A percentile compares a stretch with the other conserved stretches of the same genome.
phyloP scores from a whole-genome alignment of 1,139 yeast genomes.

The Keqinozyma sinolaborantium region DNA sequence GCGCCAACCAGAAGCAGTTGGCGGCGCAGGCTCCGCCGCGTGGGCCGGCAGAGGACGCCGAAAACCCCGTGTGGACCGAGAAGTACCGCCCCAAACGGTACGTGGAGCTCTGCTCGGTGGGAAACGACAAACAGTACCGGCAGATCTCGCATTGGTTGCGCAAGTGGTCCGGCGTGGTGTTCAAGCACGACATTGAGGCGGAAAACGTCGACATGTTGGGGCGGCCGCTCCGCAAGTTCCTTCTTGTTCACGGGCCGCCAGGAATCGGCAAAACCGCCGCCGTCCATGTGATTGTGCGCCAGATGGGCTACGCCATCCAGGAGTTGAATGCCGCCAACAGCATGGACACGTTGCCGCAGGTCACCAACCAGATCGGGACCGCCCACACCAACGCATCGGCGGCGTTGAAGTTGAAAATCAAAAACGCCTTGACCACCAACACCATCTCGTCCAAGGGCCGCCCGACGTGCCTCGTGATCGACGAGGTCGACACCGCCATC shows the following conservation, averaged over 20 bases:
- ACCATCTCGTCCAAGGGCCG: slow-evolving; percentile 38
- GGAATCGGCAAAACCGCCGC: slow-evolving; percentile 95
- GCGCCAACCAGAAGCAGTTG: slow-evolving; percentile 15
- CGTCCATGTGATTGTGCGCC: slow-evolving; percentile 80
- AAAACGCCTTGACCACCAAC: slow-evolving; percentile 66
- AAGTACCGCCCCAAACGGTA: slow-evolving; percentile 78
- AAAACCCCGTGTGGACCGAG: slow-evolving; percentile 48
- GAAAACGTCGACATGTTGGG: slow-evolving; percentile 51
- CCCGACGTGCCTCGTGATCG: slow-evolving; percentile 81
- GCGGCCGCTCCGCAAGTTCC: slow-evolving; percentile 67
- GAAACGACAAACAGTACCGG: slow-evolving; percentile 80
- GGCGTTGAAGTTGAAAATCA: slow-evolving; percentile 49
- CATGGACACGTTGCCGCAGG: slow-evolving; percentile 34
- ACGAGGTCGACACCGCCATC: slow-evolving; percentile 88
- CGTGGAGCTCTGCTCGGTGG: slow-evolving; percentile 60
- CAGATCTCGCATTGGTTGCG: slow-evolving; percentile 72
- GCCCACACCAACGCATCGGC: slow-evolving; percentile 18
- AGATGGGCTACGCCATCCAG: slow-evolving; percentile 74
- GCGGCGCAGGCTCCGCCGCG: slow-evolving; percentile 1
- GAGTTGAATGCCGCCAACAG: slow-evolving; percentile 90
- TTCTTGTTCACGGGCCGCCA: slow-evolving; percentile 87
- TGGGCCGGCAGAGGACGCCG: background rate
- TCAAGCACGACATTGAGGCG: slow-evolving; percentile 30
- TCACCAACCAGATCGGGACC: slow-evolving; percentile 10
- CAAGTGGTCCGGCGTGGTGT: slow-evolving; percentile 75